These are phyloP conservation scores for Suillus luteus DNA, from an alignment of 768 basidiomycete species.

Conservation along the genomic window DNA sequence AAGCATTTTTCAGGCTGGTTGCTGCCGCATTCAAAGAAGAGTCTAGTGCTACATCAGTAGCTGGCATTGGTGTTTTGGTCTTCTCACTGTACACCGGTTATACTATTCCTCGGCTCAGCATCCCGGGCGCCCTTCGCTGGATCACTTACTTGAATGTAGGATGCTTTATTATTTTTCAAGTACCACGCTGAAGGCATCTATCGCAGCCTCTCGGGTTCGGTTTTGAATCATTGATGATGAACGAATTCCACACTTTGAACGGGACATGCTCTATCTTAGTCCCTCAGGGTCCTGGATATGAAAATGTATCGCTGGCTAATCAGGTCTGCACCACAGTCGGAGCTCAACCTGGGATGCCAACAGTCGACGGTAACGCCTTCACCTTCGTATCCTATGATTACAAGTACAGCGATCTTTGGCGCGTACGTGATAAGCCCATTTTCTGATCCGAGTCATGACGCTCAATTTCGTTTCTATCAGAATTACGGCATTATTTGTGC, in stretches of 20 bases:
- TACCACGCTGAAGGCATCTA: not conserved
- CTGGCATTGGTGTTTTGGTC: constrained; percentile 51
- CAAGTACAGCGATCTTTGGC: constrained; percentile 50
- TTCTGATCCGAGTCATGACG: not conserved
- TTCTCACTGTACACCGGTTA: constrained; percentile 62
- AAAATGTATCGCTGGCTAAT: constrained; percentile 53
- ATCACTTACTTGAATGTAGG: constrained; percentile 64
- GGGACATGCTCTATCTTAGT: constrained; percentile 62
- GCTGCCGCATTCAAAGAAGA: constrained; percentile 60
- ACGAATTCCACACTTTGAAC: constrained; percentile 76
- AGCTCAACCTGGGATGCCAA: constrained; percentile 55
- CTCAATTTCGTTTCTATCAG: constrained; percentile 32
- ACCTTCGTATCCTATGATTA: constrained; percentile 45
- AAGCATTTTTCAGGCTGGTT: constrained; percentile 71
- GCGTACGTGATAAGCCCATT: constrained; percentile 31
- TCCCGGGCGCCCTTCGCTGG: constrained; percentile 72
- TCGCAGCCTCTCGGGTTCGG: constrained; percentile 4
- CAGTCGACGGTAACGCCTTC: constrained; percentile 64
- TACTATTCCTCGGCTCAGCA: constrained; percentile 57
- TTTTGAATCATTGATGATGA: constrained; percentile 75
- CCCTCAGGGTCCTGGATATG: constrained; percentile 65
- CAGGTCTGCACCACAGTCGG: constrained; percentile 81
- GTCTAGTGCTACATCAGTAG: constrained; percentile 63
- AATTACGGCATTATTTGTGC: constrained; percentile 71
- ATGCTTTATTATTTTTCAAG: not conserved